Evolutionary conservation across 805 yeast genomes (phyloP).

Genomic region (Cyberlindnera bimundalis): DNA sequence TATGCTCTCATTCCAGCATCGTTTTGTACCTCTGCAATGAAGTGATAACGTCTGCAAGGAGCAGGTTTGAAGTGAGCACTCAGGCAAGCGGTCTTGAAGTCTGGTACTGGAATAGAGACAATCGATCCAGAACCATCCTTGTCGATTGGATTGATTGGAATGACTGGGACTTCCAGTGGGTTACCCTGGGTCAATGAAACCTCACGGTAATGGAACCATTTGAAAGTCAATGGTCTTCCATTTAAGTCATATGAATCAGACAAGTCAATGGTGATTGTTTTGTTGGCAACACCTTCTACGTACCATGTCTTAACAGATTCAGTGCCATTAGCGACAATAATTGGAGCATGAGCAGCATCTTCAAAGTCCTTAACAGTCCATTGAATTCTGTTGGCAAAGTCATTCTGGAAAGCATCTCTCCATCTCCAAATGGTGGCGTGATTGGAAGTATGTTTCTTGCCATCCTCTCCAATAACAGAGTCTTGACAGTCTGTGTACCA

Average conservation of each 20-base stretch:
- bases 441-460: conserved; percentile 13
- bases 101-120: conserved; percentile 19
- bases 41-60: conserved; percentile 24
- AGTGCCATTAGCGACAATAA: conserved; percentile 25
- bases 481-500: conserved; percentile 28
- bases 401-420: conserved; percentile 31
- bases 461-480: conserved; percentile 5
- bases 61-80: background rate
- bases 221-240: conserved; percentile 11
- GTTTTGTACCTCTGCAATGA: conserved; percentile 23
- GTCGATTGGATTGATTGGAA: conserved; percentile 13
- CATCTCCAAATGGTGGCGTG: conserved; percentile 34
- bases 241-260: conserved; percentile 8
- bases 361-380: conserved; percentile 31
- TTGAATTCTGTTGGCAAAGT: conserved; percentile 32
- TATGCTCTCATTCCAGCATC: conserved; percentile 1
- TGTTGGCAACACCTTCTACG: conserved; percentile 12
- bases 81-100: conserved; percentile 14
- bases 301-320: conserved; percentile 22
- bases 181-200: conserved; percentile 18
- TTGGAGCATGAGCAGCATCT: conserved; percentile 25
- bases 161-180: conserved; percentile 17
- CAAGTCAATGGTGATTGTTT: conserved; percentile 2
- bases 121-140: conserved; percentile 11
- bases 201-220: conserved; percentile 30